Conservation (phyloP, 2,329 filamentous ascomycete genomes). For the Sporothrix globosa region DNA sequence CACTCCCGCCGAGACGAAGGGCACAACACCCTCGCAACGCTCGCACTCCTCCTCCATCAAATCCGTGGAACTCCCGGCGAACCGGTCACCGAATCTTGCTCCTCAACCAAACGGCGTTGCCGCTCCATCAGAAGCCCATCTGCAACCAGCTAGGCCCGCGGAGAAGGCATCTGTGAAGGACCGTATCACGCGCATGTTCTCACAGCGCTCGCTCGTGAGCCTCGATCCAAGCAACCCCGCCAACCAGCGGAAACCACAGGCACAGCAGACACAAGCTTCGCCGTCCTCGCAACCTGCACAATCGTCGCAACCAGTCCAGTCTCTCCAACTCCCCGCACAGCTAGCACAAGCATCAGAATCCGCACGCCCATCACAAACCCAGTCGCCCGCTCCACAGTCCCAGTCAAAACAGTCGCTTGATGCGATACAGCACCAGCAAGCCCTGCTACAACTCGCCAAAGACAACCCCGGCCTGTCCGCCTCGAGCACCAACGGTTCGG, state of each 20-base stretch:
- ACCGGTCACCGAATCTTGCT: slow-evolving; percentile 47
- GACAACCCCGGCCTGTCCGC: slow-evolving; percentile 39
- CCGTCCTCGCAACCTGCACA: slow-evolving; percentile 37
- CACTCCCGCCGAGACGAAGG: slow-evolving; percentile 41
- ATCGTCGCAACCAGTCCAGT: neutral
- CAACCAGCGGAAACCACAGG: slow-evolving; percentile 14
- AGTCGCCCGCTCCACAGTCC: neutral
- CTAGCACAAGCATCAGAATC: slow-evolving; percentile 21
- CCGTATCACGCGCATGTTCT: slow-evolving; percentile 67
- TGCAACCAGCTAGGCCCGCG: slow-evolving; percentile 42
- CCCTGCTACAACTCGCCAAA: slow-evolving; percentile 36
- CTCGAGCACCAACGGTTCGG: slow-evolving; percentile 37
- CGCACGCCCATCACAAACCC: slow-evolving; percentile 22
- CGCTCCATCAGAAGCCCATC: slow-evolving; percentile 39
- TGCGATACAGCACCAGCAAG: slow-evolving; percentile 22
- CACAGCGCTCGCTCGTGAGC: slow-evolving; percentile 40
- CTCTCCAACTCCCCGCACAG: slow-evolving; percentile 35
- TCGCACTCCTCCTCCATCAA: slow-evolving; percentile 56
- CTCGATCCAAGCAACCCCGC: slow-evolving; percentile 17
- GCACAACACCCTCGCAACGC: slow-evolving; percentile 49
- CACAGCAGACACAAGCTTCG: slow-evolving; percentile 36
- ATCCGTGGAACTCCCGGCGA: slow-evolving; percentile 49
- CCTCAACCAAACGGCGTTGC: slow-evolving; percentile 46
- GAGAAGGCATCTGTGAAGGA: slow-evolving; percentile 67
- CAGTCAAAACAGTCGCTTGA: slow-evolving; percentile 8